Base-by-base conservation (phyloP, 257 asterid species). In the Lavandula angustifolia region DNA sequence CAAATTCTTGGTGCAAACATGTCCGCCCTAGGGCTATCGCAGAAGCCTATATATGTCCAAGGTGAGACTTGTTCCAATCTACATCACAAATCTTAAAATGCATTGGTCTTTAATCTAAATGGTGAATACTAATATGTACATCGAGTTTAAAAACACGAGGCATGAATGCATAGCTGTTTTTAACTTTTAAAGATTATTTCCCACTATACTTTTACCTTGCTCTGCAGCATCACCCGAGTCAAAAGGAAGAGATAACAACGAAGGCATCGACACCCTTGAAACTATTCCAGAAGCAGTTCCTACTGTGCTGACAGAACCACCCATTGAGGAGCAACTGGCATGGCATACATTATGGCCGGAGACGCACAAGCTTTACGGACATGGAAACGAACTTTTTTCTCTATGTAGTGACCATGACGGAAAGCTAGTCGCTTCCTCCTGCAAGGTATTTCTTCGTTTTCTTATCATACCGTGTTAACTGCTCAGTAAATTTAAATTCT, bases 311-410 rank as follows among this genome's bases (percentile, higher is more conserved):
- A 92, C 96, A 32, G 97, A 92, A 74, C 87, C 95, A 54, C 99
- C 99, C 17, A 85, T 92, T 73, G 99, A 92, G 76, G 99, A 92
- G 76, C 96, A 92, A 72, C 76, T 92, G 62, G 81, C 86, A 53
- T 92, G 88, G 88, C 84, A 92, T 73, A 92, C 99, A 47, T 82
- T 92, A 54, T 92, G 97, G 97, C 96, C 96, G 0, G 96, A 92
- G 73, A 79, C 97, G 1, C 97, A 92, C 88, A 92, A 92, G 84
- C 95, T 92, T 46, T 92, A 89, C 49, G 99, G 99, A 35, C 99
- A 92, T 61, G 99, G 99, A 41, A 92, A 92, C 73, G 97, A 92
- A 73, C 80, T 92, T 17, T 92, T 81, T 76, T 79, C 99, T 50
- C 65, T 92, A 10, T 90, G 99, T 50, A 64, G 96, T 68, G 87